Percentiles rank a stretch among this genome's conserved stretches.
phyloP scores from a whole-genome alignment of 1,284 basidiomycete genomes.

The Phaffia rhodozyma region DNA sequence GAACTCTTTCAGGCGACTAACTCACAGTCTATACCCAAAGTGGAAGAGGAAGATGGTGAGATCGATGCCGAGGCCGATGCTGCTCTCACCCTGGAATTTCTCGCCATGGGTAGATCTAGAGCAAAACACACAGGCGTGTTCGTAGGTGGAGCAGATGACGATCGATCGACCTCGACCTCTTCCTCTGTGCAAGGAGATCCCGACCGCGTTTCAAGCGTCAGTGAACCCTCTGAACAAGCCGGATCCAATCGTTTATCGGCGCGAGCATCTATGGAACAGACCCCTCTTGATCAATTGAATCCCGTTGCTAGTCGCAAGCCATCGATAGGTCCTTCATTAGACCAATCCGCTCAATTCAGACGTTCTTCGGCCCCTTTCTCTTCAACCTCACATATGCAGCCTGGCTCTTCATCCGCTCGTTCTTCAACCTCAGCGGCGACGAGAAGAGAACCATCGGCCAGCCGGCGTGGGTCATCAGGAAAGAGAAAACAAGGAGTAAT shows the following conservation, averaged over 20 bases:
- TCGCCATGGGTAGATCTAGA: constrained; percentile 21
- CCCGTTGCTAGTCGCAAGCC: background rate
- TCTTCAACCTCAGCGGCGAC: background rate
- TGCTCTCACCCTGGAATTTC: constrained; percentile 20
- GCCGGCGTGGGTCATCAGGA: background rate
- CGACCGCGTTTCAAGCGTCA: background rate
- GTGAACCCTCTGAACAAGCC: background rate
- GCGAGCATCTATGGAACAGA: background rate
- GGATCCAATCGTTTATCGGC: background rate
- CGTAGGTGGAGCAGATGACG: constrained; percentile 10
- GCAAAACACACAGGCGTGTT: constrained; percentile 20
- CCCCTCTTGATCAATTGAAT: background rate
- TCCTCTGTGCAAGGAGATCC: background rate
- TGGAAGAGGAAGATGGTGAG: constrained; percentile 1
- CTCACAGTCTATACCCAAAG: background rate
- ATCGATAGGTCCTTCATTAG: background rate
- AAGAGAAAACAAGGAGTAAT: constrained; percentile 8
- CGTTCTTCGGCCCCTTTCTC: background rate
- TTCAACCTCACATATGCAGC: background rate
- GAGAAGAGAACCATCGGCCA: background rate
- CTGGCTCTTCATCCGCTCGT: background rate
- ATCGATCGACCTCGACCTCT: background rate
- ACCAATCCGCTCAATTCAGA: background rate
- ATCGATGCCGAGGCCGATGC: constrained; percentile 16
- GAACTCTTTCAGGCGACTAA: too few relatives aligned